Evolutionary conservation across 768 basidiomycete species (phyloP), one percentile per base, ranked within the genome.

Genomic region (Amyloporia xantha): DNA sequence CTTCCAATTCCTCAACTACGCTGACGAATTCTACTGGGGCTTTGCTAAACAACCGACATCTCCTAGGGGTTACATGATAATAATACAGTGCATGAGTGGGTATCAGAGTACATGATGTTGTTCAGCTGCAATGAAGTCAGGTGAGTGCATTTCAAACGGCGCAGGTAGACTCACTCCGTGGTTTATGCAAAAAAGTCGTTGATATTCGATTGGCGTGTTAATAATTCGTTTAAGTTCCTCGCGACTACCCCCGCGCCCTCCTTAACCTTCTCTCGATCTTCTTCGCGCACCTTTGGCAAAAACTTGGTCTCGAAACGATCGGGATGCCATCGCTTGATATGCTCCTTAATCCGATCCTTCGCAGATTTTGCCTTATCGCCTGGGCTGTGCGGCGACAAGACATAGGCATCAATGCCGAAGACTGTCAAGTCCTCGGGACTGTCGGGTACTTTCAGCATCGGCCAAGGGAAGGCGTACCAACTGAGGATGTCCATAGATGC

Each of bases 401-500:
- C 72, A 55, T 87, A 88, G 26, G 78, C 76, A 38, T 70, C 69
- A 56, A 89, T 75, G 9, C 72, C 75, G 2, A 64, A 54, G 3
- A 71, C 67, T 4, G 79, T 81, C 54, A 88, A 72, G 9, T 85
- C 82, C 28, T 85, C 84, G 5, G 81, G 76, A 39, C 58, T 62
- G 27, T 62, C 69, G 5, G 85, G 81, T 39, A 68, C 64, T 60
- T 73, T 78, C 62, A 81, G 68, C 70, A 81, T 71, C 1, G 87
- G 86, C 86, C 86, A 89, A 7, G 86, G 86, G 58, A 89, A 81
- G 57, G 76, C 73, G 25, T 72, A 69, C 86, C 85, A 88, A 28
- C 67, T 71, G 50, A 86, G 66, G 47, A 70, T 68, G 37, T 63
- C 63, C 49, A 62, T 33, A 11, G 55, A 59, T 36, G 65, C 60